Base-by-base conservation (phyloP, 2,329 filamentous ascomycete species). In the Ophiostoma piceae region DNA sequence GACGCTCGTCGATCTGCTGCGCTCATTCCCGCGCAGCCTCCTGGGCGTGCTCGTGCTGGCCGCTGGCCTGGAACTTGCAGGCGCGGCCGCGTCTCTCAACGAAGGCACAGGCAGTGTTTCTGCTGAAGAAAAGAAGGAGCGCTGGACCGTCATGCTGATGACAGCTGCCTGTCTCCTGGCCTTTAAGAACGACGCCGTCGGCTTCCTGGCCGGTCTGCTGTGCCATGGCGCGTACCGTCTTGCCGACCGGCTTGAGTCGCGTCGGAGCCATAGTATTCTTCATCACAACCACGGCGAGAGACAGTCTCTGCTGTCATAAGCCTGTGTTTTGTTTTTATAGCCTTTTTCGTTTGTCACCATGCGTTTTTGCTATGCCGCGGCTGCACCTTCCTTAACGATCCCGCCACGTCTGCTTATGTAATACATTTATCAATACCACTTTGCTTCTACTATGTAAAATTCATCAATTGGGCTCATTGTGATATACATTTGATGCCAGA, bases 21-120 rank as follows among this genome's bases (percentile, higher is more conserved):
- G 83, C 5, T 82, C 82, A 1, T 97, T 97, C 75, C 94, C 95
- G 0, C 88, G 85, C 72, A 86, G 87, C 3, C 79, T 97, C 0
- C 83, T 98, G 0, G 93, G 92, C 0, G 84, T 98, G 69, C 93
- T 97, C 86, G 93, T 98, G 2, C 84, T 97, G 37, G 94, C 92
- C 0, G 92, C 94, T 0, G 95, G 94, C 0, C 81, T 97, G 64
- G 94, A 98, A 79, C 82, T 98, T 16, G 90, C 91, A 29, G 91
- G 91, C 76, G 94, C 95, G 0, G 94, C 92, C 0, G 90, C 94
- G 77, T 91, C 88, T 71, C 81, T 97, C 51, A 96, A 96, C 76
- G 87, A 91, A n/a, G 72, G 32, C 4, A 1, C 6, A 2, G 54
- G 29, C 54, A 19, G 35, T 3, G 32, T 65, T 7, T 86, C 84